Evolutionary conservation across 2,329 filamentous ascomycete genomes (phyloP).

Genomic region (Aspergillus pseudotamarii): DNA sequence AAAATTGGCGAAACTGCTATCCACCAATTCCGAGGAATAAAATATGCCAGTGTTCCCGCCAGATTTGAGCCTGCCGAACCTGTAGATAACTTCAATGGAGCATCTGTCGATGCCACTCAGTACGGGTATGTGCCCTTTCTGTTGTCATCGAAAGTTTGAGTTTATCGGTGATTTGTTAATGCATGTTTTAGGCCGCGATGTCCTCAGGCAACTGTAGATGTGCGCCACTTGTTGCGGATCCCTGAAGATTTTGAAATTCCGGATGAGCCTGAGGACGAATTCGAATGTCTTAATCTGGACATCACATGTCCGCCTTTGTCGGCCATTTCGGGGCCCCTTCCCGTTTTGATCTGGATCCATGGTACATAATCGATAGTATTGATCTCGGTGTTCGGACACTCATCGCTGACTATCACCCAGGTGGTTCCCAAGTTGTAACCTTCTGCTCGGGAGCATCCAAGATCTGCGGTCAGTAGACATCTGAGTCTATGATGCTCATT

Average conservation of each 20-base stretch:
- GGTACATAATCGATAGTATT: conserved; percentile 27
- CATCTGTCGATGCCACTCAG: conserved; percentile 37
- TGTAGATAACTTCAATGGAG: conserved; percentile 27
- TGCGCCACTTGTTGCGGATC: conserved; percentile 48
- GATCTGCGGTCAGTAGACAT: conserved; percentile 41
- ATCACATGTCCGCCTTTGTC: conserved; percentile 34
- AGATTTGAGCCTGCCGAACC: conserved; percentile 34
- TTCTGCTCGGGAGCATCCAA: conserved; percentile 47
- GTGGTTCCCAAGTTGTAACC: conserved; percentile 49
- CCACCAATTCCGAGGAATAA: conserved; percentile 35
- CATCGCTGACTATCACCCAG: conserved; percentile 15
- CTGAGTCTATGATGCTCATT: too few species aligned
- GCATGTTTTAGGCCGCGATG: conserved; percentile 43
- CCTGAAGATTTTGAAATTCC: conserved; percentile 36
- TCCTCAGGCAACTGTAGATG: conserved; percentile 46
- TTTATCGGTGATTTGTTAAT: not conserved
- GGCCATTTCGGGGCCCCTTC: conserved; percentile 21
- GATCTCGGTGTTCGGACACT: not conserved
- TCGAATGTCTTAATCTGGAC: conserved; percentile 49
- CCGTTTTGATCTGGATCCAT: conserved; percentile 52
- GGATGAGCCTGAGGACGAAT: conserved; percentile 45
- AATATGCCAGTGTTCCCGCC: conserved; percentile 33
- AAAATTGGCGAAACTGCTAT: conserved; percentile 18
- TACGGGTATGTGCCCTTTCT: conserved; percentile 28
- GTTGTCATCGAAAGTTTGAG: not conserved